phyloP scores from a whole-genome alignment of 2,329 filamentous ascomycete species.

The Ramularia endophylla region DNA sequence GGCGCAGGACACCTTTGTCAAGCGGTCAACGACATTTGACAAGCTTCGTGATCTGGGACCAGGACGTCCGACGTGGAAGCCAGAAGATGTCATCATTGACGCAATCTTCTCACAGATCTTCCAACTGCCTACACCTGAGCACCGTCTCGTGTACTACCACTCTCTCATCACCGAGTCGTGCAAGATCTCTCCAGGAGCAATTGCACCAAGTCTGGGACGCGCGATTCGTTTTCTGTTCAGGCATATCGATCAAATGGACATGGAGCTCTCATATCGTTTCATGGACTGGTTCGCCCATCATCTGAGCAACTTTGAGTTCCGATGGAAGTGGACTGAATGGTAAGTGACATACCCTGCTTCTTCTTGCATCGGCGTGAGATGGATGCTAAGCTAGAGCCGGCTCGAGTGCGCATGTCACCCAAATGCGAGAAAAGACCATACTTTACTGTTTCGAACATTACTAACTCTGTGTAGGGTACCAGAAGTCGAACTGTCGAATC shows the following conservation, averaged over 20 bases:
- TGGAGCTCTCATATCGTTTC: constrained; percentile 82
- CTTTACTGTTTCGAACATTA: no score
- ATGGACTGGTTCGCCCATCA: constrained; percentile 98
- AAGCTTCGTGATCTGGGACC: constrained; percentile 64
- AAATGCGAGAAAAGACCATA: no score
- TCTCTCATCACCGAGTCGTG: constrained; percentile 90
- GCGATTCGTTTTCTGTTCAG: constrained; percentile 90
- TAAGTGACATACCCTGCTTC: constrained; percentile 38
- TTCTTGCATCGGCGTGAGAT: not conserved
- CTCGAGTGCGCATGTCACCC: no score
- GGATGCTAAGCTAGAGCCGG: not conserved
- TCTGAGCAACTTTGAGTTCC: constrained; percentile 97
- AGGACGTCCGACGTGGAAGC: constrained; percentile 82
- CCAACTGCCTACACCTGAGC: constrained; percentile 77
- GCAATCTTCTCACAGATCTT: constrained; percentile 95
- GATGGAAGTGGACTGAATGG: constrained; percentile 99
- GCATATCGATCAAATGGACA: constrained; percentile 72
- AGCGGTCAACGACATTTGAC: constrained; percentile 88
- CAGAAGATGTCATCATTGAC: constrained; percentile 95
- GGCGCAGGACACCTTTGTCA: constrained; percentile 80
- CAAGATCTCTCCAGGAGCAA: constrained; percentile 92
- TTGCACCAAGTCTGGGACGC: constrained; percentile 86
- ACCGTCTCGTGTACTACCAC: constrained; percentile 96
- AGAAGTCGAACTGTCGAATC: constrained; percentile 67
- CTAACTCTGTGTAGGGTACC: constrained; percentile 52